Conservation (phyloP, 2,329 filamentous ascomycete genomes). For the Pezicula neosporulosa region DNA sequence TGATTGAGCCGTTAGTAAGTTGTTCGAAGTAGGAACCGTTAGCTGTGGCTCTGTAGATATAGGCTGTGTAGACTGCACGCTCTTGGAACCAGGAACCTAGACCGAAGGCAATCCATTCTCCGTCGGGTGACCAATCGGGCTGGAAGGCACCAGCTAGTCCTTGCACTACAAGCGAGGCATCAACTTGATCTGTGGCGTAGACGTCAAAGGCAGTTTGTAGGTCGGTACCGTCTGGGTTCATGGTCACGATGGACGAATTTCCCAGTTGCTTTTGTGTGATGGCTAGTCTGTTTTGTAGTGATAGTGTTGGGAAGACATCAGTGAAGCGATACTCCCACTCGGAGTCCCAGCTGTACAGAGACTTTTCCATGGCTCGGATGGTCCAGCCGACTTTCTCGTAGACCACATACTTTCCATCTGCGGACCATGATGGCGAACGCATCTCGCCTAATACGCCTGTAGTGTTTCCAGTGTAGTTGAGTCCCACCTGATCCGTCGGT, state of each 20-base stretch:
- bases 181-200: slow-evolving; percentile 13
- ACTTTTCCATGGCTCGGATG: slow-evolving; percentile 30
- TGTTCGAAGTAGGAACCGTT: slow-evolving; percentile 22
- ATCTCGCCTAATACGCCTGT: slow-evolving; percentile 7
- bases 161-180: slow-evolving; percentile 15
- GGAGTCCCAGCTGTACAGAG: slow-evolving; percentile 34
- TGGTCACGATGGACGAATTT: slow-evolving; percentile 33
- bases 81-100: slow-evolving; percentile 36
- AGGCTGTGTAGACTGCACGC: slow-evolving; percentile 21
- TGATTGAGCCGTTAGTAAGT: slow-evolving; percentile 31
- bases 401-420: slow-evolving; percentile 16
- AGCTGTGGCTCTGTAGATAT: slow-evolving; percentile 11
- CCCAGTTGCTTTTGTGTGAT: slow-evolving; percentile 37
- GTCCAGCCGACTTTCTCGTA: slow-evolving; percentile 26
- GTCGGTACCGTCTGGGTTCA: slow-evolving; percentile 26
- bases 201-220: slow-evolving; percentile 25
- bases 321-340: slow-evolving; percentile 40
- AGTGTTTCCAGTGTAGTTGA: slow-evolving; percentile 15
- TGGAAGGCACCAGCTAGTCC: slow-evolving; percentile 36
- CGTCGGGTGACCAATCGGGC: slow-evolving; percentile 35
- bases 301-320: slow-evolving; percentile 35
- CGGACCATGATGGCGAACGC: slow-evolving; percentile 17
- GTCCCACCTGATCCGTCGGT: slow-evolving; percentile 5
- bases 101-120: slow-evolving; percentile 34
- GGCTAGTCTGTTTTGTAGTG: slow-evolving; percentile 23